A percentile compares a stretch with the other conserved stretches of the same genome.
These are phyloP conservation scores for Colletotrichum neosansevieriae DNA, from an alignment of 2,329 filamentous ascomycete genomes.

Conservation along the genomic window DNA sequence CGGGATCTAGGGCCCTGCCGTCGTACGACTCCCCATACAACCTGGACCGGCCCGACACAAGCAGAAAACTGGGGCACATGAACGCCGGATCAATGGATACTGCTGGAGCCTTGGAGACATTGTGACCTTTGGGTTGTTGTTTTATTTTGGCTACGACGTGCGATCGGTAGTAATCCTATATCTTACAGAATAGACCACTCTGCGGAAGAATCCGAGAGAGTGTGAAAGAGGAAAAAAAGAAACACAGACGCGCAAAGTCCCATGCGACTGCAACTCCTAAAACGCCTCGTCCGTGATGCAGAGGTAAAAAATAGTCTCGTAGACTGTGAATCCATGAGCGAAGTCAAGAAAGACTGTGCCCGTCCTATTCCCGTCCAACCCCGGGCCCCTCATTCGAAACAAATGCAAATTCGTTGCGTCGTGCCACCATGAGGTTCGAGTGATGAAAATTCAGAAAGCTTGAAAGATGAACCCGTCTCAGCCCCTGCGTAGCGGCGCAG, in stretches of 20 bases:
- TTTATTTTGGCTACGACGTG: too few species aligned
- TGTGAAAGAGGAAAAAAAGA: not conserved
- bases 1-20: conserved; percentile 18
- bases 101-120: not conserved
- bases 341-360: not conserved
- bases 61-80: conserved; percentile 14
- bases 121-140: not conserved
- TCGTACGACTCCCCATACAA: conserved; percentile 36
- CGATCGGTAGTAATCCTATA: too few species aligned
- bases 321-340: conserved; percentile 1
- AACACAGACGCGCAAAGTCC: not conserved
- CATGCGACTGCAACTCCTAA: not conserved
- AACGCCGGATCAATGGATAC: conserved; percentile 24
- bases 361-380: too few species aligned
- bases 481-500: not conserved
- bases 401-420: not conserved
- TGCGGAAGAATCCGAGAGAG: too few species aligned
- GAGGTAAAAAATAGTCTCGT: not conserved
- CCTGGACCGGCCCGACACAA: conserved; percentile 20
- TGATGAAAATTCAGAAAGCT: not conserved
- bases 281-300: conserved; percentile 36
- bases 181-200: too few species aligned
- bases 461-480: not conserved
- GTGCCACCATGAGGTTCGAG: not conserved
- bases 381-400: conserved; percentile 7